Evolutionary conservation across 345 rosid genomes (phyloP).

Genomic region (Arabis alpina): DNA sequence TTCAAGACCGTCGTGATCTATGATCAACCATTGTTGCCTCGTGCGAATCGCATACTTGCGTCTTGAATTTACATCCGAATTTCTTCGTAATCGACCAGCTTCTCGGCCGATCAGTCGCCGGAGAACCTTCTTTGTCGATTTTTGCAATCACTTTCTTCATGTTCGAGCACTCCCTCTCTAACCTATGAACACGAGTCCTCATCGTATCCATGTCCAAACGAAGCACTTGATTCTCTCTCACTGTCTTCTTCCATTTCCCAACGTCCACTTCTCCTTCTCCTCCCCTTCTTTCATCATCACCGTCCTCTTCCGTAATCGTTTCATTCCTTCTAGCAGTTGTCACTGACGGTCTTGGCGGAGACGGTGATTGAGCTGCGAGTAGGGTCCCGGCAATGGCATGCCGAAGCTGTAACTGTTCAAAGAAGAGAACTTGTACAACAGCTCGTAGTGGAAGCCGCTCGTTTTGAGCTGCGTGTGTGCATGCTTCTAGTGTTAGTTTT

Average conservation of each 20-base stretch:
- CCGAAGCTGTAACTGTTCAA: conserved; percentile 91
- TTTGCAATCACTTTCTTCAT: conserved; percentile 87
- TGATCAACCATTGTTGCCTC: conserved; percentile 64
- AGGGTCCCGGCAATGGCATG: conserved; percentile 91
- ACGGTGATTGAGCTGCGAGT: conserved; percentile 61
- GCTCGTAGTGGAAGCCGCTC: conserved; percentile 93
- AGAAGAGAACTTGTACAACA: conserved; percentile 94
- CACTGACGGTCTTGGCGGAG: conserved; percentile 47
- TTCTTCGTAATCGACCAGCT: conserved; percentile 56
- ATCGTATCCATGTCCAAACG: conserved; percentile 96
- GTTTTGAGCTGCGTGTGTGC: conserved; percentile 99
- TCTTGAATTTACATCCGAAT: conserved; percentile 92
- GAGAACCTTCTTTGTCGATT: conserved; percentile 59
- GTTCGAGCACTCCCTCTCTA: conserved; percentile 83
- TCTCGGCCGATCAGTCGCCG: conserved; percentile 44
- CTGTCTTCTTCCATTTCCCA: conserved; percentile 68
- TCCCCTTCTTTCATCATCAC: conserved; percentile 35
- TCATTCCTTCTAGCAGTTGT: conserved; percentile 27
- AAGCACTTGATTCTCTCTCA: conserved; percentile 93
- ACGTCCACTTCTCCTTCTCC: conserved; percentile 36
- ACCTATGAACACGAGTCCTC: conserved; percentile 89
- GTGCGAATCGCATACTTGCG: conserved; percentile 93
- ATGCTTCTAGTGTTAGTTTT: conserved; percentile 91
- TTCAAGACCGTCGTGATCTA: conserved; percentile 44
- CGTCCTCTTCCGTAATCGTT: conserved; percentile 41